Base-by-base conservation (phyloP, 129 eudicot genomes). In the Scalesia atractyloides region DNA sequence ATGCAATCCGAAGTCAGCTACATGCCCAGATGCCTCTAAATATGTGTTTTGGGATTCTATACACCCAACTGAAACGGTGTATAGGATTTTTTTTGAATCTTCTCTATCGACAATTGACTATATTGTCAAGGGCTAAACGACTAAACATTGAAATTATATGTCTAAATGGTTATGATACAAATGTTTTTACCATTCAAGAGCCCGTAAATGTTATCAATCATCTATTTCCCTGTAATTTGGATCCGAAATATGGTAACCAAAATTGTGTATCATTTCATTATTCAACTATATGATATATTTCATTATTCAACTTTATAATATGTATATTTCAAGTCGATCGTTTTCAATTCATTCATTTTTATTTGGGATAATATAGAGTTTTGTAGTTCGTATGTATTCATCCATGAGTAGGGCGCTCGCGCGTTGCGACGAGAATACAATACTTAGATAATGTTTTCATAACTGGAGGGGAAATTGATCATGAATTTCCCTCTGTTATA, bases 11-110 rank as follows among this genome's bases (percentile, higher is more conserved):
- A 68, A 51, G 22, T 71, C 92, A 18, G 34, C 20, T 0, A 71
- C 84, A 7, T 93, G 98, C 41, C 17, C 77, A 1, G 82, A 89
- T 73, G 83, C 84, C 14, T 81, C 95, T 17, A 79, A 83, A 49
- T 81, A 85, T 50, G 80, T 72, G 14, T 88, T 88, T 59, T 88
- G 84, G 83, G 91, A 88, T 62, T 70, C 88, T 0, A 77, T 83
- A 34, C 95, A 88, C 56, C 95, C 95, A 15, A 83, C 88, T 7
- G 70, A 88, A 59, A 63, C 17, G 37, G 36, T 79, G 9, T 85
- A 85, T 12, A 69, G 51, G 60, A 46, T 76, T 13, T 17, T 80
- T 11, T 84, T 80, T n/a, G 52, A 79, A 43, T 72, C 89, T 15
- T 15, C 74, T 51, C 67, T 53, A 30, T 62, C 80, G 2, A 22